These are phyloP conservation scores for Saturnispora kantuleensis DNA, from an alignment of 805 yeast species.

Conservation along the genomic window DNA sequence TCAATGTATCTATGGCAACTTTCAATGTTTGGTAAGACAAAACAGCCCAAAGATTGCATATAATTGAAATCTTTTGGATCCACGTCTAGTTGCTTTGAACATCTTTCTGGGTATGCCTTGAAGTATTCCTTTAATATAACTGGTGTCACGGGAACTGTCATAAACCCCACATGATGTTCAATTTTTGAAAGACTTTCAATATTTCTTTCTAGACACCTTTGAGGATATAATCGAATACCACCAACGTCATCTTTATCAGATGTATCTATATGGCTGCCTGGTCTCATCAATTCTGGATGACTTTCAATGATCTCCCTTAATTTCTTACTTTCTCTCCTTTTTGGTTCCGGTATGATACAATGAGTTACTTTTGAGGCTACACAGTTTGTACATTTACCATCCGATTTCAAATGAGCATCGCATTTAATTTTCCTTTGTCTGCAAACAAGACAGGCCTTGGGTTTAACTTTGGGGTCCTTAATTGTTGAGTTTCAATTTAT, in stretches of 20 bases:
- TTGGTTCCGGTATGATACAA: conserved; percentile 52
- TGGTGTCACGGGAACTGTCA: conserved; percentile 23
- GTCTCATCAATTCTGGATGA: conserved; percentile 4
- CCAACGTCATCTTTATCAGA: neutral
- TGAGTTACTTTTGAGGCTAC: conserved; percentile 56
- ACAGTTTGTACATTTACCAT: conserved; percentile 52
- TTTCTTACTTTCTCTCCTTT: conserved; percentile 19
- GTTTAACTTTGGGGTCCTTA: conserved; percentile 9
- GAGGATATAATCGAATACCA: conserved; percentile 15
- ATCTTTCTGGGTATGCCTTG: conserved; percentile 3
- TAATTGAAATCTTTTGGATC: conserved; percentile 16
- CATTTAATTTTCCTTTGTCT: conserved; percentile 74
- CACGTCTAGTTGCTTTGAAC: conserved; percentile 10
- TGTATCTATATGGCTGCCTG: no score
- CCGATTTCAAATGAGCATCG: conserved; percentile 49
- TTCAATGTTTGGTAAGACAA: conserved; percentile 51
- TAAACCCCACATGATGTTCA: conserved; percentile 28
- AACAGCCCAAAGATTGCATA: conserved; percentile 42
- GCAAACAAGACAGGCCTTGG: conserved; percentile 71
- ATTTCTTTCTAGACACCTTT: conserved; percentile 12
- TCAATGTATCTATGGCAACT: conserved; percentile 52
- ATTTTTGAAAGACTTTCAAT: conserved; percentile 12
- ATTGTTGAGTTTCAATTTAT: neutral
- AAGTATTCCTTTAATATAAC: conserved; percentile 22
- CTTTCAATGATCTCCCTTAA: conserved; percentile 15